Base-by-base conservation (phyloP, 495 filamentous ascomycete species). In the Neurospora cerealis region DNA sequence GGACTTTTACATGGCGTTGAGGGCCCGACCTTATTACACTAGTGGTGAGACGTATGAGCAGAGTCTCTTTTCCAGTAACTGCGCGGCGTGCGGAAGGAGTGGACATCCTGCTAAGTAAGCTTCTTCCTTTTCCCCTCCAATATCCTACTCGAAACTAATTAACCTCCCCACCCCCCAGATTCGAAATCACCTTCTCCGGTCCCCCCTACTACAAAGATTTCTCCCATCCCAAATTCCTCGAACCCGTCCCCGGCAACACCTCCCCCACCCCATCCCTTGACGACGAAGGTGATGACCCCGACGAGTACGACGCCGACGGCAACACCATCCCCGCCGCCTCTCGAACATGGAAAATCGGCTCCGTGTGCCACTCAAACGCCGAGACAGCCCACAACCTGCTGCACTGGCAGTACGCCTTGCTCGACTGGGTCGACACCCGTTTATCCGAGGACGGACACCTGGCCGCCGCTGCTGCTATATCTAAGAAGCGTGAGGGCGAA, bases 341-440 rank as follows among this genome's bases (percentile, higher is more conserved):
- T 72, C 88, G 72, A 75, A 81, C 74, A 28, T 86, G 83, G 82
- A 42, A 48, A 17, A 76, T 86, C 7, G 85, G 85, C 37, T 70
- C 71, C 19, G 78, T 81, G 4, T 96, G 93, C 85, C 88, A 86
- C 74, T 80, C 77, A 69, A 94, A 93, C 78, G 91, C 93, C 8
- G 82, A 86, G 72, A 89, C 89, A 19, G 91, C 91, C 0, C 93
- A 95, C 76, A 86, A 84, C 0, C 84, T 95, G 3, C 85, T 86
- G 1, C 93, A 96, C 75, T 96, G 93, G 93, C 90, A 91, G 54
- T 87, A 87, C 76, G 87, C 89, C 39, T 88, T 95, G 54, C 91
- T 92, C 74, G 85, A 91, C 74, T 91, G 85, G 86, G 90, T 94
- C 4, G 83, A 91, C 17, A 83, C 88, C 19, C 88, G 87, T 71